Base-by-base conservation (phyloP, 768 basidiomycete genomes). In the Crassisporium funariophilum region DNA sequence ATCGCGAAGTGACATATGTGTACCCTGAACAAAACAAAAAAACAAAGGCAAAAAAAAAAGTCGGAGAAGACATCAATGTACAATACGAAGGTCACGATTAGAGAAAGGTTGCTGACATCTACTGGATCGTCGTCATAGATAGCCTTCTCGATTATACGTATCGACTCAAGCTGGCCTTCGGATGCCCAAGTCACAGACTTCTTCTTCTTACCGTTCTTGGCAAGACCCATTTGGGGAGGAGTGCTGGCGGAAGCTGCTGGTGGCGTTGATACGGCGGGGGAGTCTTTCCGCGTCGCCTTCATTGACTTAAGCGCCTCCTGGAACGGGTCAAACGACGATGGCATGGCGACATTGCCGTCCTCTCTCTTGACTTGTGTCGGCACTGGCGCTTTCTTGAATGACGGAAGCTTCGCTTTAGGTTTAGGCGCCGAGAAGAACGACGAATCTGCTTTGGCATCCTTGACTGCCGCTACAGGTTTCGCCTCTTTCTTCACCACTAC, bases 391-490 rank as follows among this genome's bases (percentile, higher is more conserved):
- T 92, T 93, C 71, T 86, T 91, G 75, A 93, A 93, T 45, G 79
- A 89, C 9, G 91, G 91, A 16, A 93, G 71, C 66, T 87, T 89
- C 22, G 86, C 81, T 59, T 91, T 91, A 15, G 84, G 80, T 62
- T 91, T 92, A 4, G 89, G 87, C 31, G 86, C 85, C 44, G 90
- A 91, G 67, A 93, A 93, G 67, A 93, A 92, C 2, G 88, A 90
- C 37, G 85, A 86, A 65, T 92, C 91, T 10, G 88, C 84, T 70
- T 90, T 87, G 13, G 88, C 86, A 54, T 87, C 88, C 62, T 90
- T 89, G 46, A 81, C 75, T 2, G 71, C 61, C 1, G 67, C 63
- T 4, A 59, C 43, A 13, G 58, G 41, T 35, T 69, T 71, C 12
- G 59, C 44, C 60, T 88, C 86, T 61, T 81, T 86, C 75, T 88